phyloP scores from a whole-genome alignment of 2,329 filamentous ascomycete genomes.

The Aspergillus candidus region DNA sequence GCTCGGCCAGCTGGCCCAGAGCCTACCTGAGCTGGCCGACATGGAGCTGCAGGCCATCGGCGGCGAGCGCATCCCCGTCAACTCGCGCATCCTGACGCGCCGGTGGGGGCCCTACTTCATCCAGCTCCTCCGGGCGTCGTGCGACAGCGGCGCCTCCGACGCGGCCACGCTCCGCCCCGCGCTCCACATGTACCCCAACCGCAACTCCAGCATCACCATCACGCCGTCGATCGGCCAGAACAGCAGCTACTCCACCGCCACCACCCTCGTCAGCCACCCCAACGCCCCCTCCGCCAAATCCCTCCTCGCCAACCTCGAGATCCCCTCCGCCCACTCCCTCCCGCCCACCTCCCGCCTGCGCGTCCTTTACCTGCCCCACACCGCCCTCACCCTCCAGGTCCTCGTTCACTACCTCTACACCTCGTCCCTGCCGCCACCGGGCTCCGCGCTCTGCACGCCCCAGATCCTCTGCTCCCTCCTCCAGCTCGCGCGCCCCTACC shows the following conservation, averaged over 20 bases:
- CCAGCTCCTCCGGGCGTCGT: constrained; percentile 76
- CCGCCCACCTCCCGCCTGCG: constrained; percentile 64
- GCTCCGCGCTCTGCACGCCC: constrained; percentile 77
- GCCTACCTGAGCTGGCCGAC: constrained; percentile 78
- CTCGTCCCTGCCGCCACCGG: constrained; percentile 70
- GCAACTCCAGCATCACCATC: constrained; percentile 80
- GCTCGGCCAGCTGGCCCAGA: constrained; percentile 72
- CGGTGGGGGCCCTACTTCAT: constrained; percentile 97
- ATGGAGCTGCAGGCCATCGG: constrained; percentile 95
- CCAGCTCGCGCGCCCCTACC: constrained; percentile 88
- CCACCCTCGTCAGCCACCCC: constrained; percentile 34
- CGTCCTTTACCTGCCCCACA: constrained; percentile 89
- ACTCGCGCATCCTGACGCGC: constrained; percentile 78
- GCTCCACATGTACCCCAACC: constrained; percentile 51
- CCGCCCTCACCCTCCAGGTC: constrained; percentile 79
- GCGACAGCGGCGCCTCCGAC: constrained; percentile 64
- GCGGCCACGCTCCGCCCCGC: constrained; percentile 66
- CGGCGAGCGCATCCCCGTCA: constrained; percentile 87
- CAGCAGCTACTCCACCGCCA: constrained; percentile 39
- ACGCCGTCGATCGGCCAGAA: constrained; percentile 51
- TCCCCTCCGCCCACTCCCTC: constrained; percentile 49
- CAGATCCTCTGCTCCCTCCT: constrained; percentile 93
- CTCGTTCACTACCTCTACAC: constrained; percentile 93
- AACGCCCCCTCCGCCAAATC: constrained; percentile 23
- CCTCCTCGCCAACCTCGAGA: constrained; percentile 41